Evolutionary conservation across 495 filamentous ascomycete species (phyloP).

Genomic region (Penicillium bialowiezense): DNA sequence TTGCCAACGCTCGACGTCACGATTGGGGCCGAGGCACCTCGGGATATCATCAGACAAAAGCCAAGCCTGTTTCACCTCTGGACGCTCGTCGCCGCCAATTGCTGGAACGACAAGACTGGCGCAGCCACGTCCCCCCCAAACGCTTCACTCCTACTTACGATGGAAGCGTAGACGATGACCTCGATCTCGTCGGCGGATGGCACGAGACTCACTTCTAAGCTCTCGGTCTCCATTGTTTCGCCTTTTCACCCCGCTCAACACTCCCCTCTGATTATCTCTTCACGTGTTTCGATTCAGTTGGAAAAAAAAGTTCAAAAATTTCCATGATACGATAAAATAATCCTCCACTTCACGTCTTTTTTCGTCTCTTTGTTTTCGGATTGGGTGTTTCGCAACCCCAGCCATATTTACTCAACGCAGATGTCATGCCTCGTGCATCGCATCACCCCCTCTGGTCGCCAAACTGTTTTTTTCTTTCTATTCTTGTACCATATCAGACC

Average conservation of each 20-base stretch:
- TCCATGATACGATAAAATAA: slow-evolving; percentile 31
- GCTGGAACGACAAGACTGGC: slow-evolving; percentile 62
- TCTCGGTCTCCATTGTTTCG: slow-evolving; percentile 3
- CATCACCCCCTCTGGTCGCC: slow-evolving; percentile 11
- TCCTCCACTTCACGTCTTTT: slow-evolving; percentile 13
- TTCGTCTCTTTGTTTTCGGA: slow-evolving; percentile 16
- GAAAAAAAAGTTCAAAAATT: slow-evolving; percentile 28
- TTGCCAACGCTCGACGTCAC: slow-evolving; percentile 42
- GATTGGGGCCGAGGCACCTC: slow-evolving; percentile 55
- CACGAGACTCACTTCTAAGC: slow-evolving; percentile 56
- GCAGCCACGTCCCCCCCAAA: slow-evolving; percentile 42
- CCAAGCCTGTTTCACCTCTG: slow-evolving; percentile 47
- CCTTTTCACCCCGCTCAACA: slow-evolving; percentile 5
- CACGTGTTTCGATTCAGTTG: slow-evolving; percentile 24
- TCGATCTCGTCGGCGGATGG: slow-evolving; percentile 91
- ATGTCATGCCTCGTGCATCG: slow-evolving; percentile 1
- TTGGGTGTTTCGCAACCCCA: slow-evolving; percentile 15
- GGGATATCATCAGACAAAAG: slow-evolving; percentile 49
- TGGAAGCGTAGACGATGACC: slow-evolving; percentile 64
- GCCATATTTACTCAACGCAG: slow-evolving; percentile 16
- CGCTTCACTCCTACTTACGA: slow-evolving; percentile 35
- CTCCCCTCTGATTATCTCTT: slow-evolving; percentile 12
- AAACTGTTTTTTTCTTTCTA: slow-evolving; percentile 17
- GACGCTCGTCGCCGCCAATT: slow-evolving; percentile 37
- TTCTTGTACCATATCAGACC: slow-evolving; percentile 26